Conservation (phyloP, 371 early-diverging fungal species). For the Rhizomucor pusillus region DNA sequence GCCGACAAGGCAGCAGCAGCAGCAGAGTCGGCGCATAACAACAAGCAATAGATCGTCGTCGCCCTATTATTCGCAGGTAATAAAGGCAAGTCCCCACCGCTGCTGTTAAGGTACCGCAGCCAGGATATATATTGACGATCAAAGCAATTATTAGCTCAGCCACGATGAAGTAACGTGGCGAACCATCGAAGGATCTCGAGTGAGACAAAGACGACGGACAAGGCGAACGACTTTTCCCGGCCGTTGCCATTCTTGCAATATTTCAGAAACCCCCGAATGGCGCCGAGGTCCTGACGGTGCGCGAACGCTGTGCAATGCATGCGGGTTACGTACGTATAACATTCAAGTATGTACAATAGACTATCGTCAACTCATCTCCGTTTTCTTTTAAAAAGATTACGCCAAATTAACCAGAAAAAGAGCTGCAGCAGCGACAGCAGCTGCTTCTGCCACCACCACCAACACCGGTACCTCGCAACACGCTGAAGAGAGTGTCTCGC, state of each 20-base stretch:
- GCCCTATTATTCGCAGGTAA: not conserved
- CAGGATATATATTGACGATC: not conserved
- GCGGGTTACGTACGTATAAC: slow-evolving; percentile 62
- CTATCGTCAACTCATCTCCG: not conserved
- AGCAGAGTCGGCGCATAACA: not conserved
- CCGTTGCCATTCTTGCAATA: slow-evolving; percentile 59
- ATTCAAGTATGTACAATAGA: too few relatives aligned
- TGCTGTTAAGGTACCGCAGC: not conserved
- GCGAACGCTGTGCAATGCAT: slow-evolving; percentile 66
- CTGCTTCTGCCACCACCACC: not conserved
- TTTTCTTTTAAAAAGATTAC: slow-evolving; percentile 17
- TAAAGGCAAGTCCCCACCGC: not conserved
- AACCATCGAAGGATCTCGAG: too few relatives aligned
- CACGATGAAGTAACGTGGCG: too few relatives aligned
- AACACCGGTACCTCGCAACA: not conserved
- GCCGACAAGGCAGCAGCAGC: too few relatives aligned
- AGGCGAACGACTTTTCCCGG: slow-evolving; percentile 38
- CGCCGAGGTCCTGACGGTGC: slow-evolving; percentile 71
- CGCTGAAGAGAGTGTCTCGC: too few relatives aligned
- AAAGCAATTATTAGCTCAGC: too few relatives aligned
- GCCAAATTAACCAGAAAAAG: slow-evolving; percentile 27
- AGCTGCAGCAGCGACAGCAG: slow-evolving; percentile 6
- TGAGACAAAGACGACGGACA: too few relatives aligned
- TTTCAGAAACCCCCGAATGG: slow-evolving; percentile 71
- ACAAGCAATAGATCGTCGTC: too few relatives aligned